These are phyloP conservation scores for Calocybe gambosa DNA, from an alignment of 1,284 basidiomycete species.

Conservation along the genomic window DNA sequence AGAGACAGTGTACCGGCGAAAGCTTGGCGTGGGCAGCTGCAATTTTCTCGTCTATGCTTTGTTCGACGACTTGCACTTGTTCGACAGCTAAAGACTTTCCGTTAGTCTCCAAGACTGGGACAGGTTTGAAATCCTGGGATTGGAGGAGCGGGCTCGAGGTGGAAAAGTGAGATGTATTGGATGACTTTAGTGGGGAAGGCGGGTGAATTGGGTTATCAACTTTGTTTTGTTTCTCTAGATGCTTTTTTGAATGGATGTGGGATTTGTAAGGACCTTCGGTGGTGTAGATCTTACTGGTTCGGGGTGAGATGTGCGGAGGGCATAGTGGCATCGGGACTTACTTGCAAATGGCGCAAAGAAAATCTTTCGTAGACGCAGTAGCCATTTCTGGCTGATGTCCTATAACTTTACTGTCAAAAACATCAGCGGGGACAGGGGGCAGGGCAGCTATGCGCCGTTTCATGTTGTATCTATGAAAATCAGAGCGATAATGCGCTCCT, in stretches of 20 bases:
- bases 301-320: constrained; percentile 2
- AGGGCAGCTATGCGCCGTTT: constrained; percentile 92
- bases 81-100: constrained; percentile 17
- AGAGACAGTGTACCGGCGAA: constrained; percentile 73
- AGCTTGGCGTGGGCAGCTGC: constrained; percentile 68
- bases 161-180: constrained; percentile 8
- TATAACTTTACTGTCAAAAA: constrained; percentile 91
- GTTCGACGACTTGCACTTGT: constrained; percentile 45
- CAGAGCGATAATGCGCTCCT: constrained; percentile 90
- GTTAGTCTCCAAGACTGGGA: constrained; percentile 4
- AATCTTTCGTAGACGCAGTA: constrained; percentile 56
- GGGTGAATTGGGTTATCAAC: constrained; percentile 20
- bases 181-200: not conserved
- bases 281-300: constrained; percentile 78
- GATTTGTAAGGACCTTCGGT: constrained; percentile 87
- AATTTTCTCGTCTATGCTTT: constrained; percentile 70
- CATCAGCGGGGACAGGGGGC: constrained; percentile 73
- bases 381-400: constrained; percentile 73
- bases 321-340: constrained; percentile 28
- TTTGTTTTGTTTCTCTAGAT: constrained; percentile 76
- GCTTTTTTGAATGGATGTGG: constrained; percentile 87
- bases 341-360: constrained; percentile 81
- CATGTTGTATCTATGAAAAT: constrained; percentile 98
- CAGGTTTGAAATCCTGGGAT: not conserved
- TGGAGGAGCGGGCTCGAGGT: not conserved